Evolutionary conservation across 2,329 filamentous ascomycete species (phyloP).

Genomic region (Trichophyton simii): DNA sequence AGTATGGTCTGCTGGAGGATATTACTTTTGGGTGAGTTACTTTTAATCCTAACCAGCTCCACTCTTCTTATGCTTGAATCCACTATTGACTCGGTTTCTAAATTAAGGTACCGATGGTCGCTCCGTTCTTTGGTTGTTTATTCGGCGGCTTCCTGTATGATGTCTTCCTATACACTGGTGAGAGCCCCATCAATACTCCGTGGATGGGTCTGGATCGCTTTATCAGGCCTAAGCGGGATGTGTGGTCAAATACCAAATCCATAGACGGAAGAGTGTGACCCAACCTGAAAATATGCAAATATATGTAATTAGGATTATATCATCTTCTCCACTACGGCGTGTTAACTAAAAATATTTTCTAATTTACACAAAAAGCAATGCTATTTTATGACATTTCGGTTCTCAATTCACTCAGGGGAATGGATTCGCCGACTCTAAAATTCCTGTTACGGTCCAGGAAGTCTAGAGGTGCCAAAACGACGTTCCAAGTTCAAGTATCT

Average conservation of each 20-base stretch:
- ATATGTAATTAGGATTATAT: no score
- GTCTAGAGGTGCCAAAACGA: background rate
- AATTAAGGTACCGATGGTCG: constrained; percentile 55
- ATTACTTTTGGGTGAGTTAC: constrained; percentile 56
- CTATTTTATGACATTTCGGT: background rate
- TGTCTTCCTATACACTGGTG: constrained; percentile 54
- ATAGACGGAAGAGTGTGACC: background rate
- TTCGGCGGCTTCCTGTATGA: constrained; percentile 58
- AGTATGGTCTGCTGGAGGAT: constrained; percentile 54
- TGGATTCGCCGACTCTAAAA: background rate
- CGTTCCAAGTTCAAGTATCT: background rate
- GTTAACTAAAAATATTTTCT: background rate
- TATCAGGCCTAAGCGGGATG: constrained; percentile 16
- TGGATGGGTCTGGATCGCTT: constrained; percentile 50
- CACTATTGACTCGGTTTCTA: background rate
- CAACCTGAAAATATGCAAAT: background rate
- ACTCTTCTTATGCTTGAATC: background rate
- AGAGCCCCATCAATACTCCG: constrained; percentile 58
- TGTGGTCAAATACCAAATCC: constrained; percentile 13
- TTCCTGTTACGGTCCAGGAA: background rate
- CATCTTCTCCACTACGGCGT: background rate
- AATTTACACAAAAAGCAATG: background rate
- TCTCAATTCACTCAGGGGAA: background rate
- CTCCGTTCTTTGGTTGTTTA: constrained; percentile 52
- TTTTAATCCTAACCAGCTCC: background rate